Evolutionary conservation across 306 rosid genomes (phyloP).

Genomic region (Bauhinia variegata): DNA sequence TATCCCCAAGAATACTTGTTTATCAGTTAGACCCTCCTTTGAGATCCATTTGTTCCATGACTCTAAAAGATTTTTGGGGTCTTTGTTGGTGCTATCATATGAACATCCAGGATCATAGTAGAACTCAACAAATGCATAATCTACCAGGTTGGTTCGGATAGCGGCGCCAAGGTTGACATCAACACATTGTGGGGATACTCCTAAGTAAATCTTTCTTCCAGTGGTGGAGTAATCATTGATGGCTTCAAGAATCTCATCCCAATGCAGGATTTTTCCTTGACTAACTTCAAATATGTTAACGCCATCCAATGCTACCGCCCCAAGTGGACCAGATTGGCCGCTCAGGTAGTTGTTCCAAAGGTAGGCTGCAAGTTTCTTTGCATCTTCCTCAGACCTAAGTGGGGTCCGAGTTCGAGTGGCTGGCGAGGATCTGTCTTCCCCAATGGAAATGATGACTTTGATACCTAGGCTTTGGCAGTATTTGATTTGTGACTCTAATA

Average conservation of each 20-base stretch:
- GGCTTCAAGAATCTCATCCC: conserved; percentile 40
- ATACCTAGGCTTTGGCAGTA: conserved; percentile 39
- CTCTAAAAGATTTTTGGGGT: conserved; percentile 13
- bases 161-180: conserved; percentile 30
- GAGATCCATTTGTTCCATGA: conserved; percentile 51
- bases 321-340: conserved; percentile 37
- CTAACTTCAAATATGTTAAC: conserved; percentile 41
- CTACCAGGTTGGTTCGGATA: conserved; percentile 43
- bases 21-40: not conserved
- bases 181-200: conserved; percentile 50
- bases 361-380: conserved; percentile 27
- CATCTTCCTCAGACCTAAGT: conserved; percentile 27
- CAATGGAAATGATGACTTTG: conserved; percentile 38
- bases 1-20: conserved; percentile 1
- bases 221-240: not conserved
- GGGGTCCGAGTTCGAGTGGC: not conserved
- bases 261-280: conserved; percentile 14
- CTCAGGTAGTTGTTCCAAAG: conserved; percentile 51
- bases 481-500: conserved; percentile 28
- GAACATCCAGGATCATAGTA: conserved; percentile 48
- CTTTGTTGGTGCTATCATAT: not conserved
- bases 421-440: conserved; percentile 31
- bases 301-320: conserved; percentile 49
- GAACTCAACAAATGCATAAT: conserved; percentile 59
- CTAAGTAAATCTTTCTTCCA: too few species aligned